These are phyloP conservation scores for Fusarium globosum DNA, from an alignment of 2,329 filamentous ascomycete species.

Conservation along the genomic window DNA sequence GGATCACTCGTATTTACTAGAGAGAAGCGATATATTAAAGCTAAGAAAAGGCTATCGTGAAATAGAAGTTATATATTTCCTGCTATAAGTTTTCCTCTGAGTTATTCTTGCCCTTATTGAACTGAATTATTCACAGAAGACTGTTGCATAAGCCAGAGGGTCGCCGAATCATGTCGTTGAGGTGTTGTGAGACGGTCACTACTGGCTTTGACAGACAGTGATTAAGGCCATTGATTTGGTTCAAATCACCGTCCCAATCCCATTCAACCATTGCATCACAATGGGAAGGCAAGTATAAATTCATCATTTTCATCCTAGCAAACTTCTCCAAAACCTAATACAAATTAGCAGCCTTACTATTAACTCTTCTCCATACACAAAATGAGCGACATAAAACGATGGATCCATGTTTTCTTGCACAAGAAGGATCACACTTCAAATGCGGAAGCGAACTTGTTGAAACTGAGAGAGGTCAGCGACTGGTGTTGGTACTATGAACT, in stretches of 20 bases:
- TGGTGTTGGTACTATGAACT: neutral
- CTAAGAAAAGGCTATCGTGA: too few relatives aligned
- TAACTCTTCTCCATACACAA: fast-evolving
- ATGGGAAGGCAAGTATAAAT: neutral
- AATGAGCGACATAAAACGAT: fast-evolving
- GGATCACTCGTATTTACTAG: too few relatives aligned
- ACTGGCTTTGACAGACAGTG: fast-evolving
- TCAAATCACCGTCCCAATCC: neutral
- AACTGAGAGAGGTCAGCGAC: neutral
- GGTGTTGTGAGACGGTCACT: neutral
- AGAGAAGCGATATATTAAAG: too few relatives aligned
- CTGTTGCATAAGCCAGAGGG: too few relatives aligned
- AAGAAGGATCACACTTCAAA: neutral
- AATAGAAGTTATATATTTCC: fast-evolving
- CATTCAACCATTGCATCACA: neutral
- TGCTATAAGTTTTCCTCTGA: fast-evolving
- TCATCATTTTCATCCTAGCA: fast-evolving
- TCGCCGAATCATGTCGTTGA: too few relatives aligned
- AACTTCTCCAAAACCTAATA: fast-evolving
- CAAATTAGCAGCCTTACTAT: fast-evolving
- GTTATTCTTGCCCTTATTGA: fast-evolving
- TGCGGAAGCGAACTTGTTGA: fast-evolving
- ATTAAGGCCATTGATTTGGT: fast-evolving
- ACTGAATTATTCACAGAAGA: fast-evolving
- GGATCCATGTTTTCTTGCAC: neutral